Conservation (phyloP, 1,139 yeast species). For the Pichia sp. region DNA sequence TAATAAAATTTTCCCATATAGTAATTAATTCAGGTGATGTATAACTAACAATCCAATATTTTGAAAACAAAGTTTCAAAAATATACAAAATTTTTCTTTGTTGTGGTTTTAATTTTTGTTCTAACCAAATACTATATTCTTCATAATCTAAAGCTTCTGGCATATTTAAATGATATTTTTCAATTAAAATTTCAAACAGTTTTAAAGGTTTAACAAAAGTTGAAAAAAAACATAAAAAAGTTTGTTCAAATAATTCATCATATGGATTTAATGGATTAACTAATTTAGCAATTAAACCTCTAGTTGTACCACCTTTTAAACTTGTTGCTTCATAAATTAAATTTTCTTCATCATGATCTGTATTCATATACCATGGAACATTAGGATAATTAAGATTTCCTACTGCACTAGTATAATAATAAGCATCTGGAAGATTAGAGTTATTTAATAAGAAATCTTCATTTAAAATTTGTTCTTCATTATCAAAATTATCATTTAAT, state of each 20-base stretch:
- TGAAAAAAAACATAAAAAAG: constrained; percentile 69
- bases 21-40: constrained; percentile 35
- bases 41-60: constrained; percentile 53
- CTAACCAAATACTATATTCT: constrained; percentile 77
- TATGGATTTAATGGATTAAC: constrained; percentile 63
- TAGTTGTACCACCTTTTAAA: constrained; percentile 80
- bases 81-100: constrained; percentile 64
- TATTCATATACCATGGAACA: constrained; percentile 72
- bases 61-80: constrained; percentile 64
- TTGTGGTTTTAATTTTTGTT: constrained; percentile 61
- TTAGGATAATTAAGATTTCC: constrained; percentile 44
- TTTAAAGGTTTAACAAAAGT: constrained; percentile 69
- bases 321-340: constrained; percentile 70
- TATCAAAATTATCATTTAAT: background rate
- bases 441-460: background rate
- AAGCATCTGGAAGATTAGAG: constrained; percentile 2
- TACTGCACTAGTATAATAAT: constrained; percentile 6
- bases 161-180: constrained; percentile 67
- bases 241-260: constrained; percentile 63
- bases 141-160: constrained; percentile 85
- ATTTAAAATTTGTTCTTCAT: background rate
- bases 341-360: constrained; percentile 67
- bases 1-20: constrained; percentile 54
- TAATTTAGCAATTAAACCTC: constrained; percentile 74
- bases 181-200: constrained; percentile 54